Evolutionary conservation across 2,329 filamentous ascomycete genomes (phyloP), one percentile per base, ranked within the genome.

Genomic region (Colletotrichum tamarilloi): DNA sequence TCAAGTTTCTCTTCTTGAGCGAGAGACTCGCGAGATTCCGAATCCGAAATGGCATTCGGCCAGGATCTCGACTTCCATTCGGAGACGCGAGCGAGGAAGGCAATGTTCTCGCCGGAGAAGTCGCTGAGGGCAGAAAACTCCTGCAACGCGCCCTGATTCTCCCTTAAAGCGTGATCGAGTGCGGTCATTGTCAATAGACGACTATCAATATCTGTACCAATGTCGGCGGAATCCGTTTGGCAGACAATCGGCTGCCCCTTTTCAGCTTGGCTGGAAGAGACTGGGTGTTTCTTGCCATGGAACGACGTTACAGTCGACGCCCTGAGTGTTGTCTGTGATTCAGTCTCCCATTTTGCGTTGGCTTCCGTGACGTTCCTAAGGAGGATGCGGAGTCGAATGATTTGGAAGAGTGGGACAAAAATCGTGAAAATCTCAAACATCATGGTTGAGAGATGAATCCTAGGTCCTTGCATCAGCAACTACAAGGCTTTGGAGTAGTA

Each of bases 31-130:
- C 22, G 46, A 26, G 46, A 42, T 6, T 57, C 28, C 4, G 55
- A 19, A 3, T 28, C 60, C 7, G 65, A 30, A 3, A 60, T n/a
- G 8, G 53, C 59, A 32, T 42, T 22, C 1, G 67, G 60, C 59
- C 68, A 72, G 0, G 55, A 62, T 0, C 28, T 28, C 8, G 65
- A 59, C 68, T 86, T 87, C 85, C 86, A 90, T 67, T 83, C 81
- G 14, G 81, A 79, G 28, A 89, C 83, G 49, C 82, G 81, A 26
- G 82, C 85, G 1, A 90, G 81, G 80, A 91, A 91, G 35, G 87
- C 84, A 75, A 91, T 87, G 76, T 91, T 90, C 77, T 90, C 88
- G 12, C 87, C 88, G 0, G 88, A 89, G 77, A 90, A 89, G 74
- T 90, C 88, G 68, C 85, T 85, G 0, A 84, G 81, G 2, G 87